These are phyloP conservation scores for Trichoderma gamsii DNA, from an alignment of 495 filamentous ascomycete genomes.

Conservation along the genomic window DNA sequence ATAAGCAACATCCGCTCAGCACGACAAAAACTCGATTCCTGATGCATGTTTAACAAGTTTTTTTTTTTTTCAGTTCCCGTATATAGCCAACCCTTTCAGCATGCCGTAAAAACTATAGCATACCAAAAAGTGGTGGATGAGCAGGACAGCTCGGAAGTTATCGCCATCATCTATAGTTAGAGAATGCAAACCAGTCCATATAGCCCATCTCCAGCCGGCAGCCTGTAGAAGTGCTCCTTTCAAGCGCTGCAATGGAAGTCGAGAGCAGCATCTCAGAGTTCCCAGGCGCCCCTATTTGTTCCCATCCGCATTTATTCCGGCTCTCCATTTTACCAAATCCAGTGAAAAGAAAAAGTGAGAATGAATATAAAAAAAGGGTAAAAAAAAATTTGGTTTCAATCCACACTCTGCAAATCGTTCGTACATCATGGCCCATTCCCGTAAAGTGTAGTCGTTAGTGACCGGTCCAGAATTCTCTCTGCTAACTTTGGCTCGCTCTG, in stretches of 20 bases:
- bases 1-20: background rate
- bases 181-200: conserved; percentile 7
- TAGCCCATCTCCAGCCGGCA: conserved; percentile 1
- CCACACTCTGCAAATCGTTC: background rate
- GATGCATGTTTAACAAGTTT: background rate
- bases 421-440: conserved; percentile 10
- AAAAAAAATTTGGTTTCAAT: background rate
- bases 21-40: background rate
- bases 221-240: background rate
- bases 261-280: background rate
- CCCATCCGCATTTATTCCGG: background rate
- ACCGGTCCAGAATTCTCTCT: background rate
- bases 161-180: conserved; percentile 6
- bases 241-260: background rate
- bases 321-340: conserved; percentile 4
- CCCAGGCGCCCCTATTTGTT: background rate
- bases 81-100: background rate
- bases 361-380: background rate
- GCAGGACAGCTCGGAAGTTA: background rate
- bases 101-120: background rate
- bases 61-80: background rate
- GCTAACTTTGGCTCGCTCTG: background rate
- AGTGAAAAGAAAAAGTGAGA: background rate
- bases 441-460: background rate
- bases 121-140: background rate